Evolutionary conservation across 2,329 filamentous ascomycete genomes (phyloP).

Genomic region (Aspergillus sp.): DNA sequence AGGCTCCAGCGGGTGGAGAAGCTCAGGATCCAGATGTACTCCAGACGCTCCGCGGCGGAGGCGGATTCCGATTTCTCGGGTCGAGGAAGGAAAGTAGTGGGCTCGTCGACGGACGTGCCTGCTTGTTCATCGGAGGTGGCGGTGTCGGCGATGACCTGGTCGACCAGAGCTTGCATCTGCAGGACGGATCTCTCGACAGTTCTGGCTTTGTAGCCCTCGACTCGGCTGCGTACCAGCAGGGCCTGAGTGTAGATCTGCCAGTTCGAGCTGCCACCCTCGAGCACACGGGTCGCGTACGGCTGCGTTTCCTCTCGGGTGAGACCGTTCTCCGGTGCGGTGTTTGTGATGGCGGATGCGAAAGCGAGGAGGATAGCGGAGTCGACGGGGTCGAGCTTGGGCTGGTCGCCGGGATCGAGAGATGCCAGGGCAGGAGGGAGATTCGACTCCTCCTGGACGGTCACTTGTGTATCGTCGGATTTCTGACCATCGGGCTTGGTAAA

Average conservation of each 20-base stretch:
- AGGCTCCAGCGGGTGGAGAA: slow-evolving; percentile 91
- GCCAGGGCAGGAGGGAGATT: slow-evolving; percentile 63
- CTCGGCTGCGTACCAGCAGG: slow-evolving; percentile 81
- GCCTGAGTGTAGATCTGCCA: slow-evolving; percentile 99
- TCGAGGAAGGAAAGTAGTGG: slow-evolving; percentile 79
- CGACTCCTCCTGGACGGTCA: slow-evolving; percentile 45
- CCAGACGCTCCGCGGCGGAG: slow-evolving; percentile 68
- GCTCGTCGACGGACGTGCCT: slow-evolving; percentile 45
- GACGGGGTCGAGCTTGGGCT: slow-evolving; percentile 77
- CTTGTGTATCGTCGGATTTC: slow-evolving; percentile 40
- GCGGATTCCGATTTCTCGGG: slow-evolving; percentile 76
- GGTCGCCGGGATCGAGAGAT: slow-evolving; percentile 71
- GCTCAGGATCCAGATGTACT: slow-evolving; percentile 79
- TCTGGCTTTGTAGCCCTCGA: slow-evolving; percentile 82
- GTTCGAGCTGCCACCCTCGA: slow-evolving; percentile 86
- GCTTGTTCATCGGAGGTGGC: slow-evolving; percentile 45
- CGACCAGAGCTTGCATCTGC: slow-evolving; percentile 91
- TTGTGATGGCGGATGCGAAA: slow-evolving; percentile 82
- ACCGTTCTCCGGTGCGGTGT: slow-evolving; percentile 79
- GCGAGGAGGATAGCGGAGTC: slow-evolving; percentile 86
- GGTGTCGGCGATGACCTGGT: slow-evolving; percentile 91
- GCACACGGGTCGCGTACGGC: slow-evolving; percentile 84
- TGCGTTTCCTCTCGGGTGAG: slow-evolving; percentile 91
- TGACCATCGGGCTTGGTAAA: slow-evolving; percentile 63
- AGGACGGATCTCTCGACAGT: slow-evolving; percentile 87